A percentile compares a stretch with the other conserved stretches of the same genome.
Evolutionary conservation across 805 yeast genomes (phyloP).

Genomic region (Maudiozyma serrabonitensis): DNA sequence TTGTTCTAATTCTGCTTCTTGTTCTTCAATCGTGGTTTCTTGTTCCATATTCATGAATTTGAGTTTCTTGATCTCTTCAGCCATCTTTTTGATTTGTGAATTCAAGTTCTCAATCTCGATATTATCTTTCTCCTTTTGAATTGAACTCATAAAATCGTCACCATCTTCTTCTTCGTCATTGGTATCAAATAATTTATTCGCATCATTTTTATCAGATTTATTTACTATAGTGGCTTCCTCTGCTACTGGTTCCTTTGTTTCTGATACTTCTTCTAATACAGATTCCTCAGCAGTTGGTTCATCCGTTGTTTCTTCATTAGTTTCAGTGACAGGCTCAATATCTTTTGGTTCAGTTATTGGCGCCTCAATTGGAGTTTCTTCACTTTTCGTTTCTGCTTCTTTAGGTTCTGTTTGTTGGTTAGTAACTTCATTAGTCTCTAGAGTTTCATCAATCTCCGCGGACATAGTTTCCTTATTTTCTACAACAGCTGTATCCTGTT

Average conservation of each 20-base stretch:
- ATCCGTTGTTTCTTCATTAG: slow-evolving; percentile 2
- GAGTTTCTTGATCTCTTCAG: slow-evolving; percentile 27
- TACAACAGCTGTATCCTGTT: too few relatives aligned
- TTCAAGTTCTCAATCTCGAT: slow-evolving; percentile 30
- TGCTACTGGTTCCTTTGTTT: not conserved
- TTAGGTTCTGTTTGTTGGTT: slow-evolving; percentile 1
- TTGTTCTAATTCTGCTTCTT: slow-evolving; percentile 29
- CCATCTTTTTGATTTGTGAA: slow-evolving; percentile 30
- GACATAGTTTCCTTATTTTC: not conserved
- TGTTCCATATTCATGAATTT: slow-evolving; percentile 29
- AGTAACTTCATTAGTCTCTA: too few relatives aligned
- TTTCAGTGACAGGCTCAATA: not conserved
- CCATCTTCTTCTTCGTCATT: slow-evolving; percentile 9
- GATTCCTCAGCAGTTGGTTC: slow-evolving; percentile 1
- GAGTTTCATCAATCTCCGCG: not conserved
- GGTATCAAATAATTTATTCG: slow-evolving; percentile 8
- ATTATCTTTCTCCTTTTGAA: slow-evolving; percentile 29
- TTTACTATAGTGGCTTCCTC: slow-evolving; percentile 1
- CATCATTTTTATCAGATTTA: not conserved
- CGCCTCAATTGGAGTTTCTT: not conserved
- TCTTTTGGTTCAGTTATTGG: slow-evolving; percentile 1
- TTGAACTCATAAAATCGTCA: slow-evolving; percentile 24
- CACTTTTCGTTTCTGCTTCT: not conserved
- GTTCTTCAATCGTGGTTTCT: slow-evolving; percentile 27
- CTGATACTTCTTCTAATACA: slow-evolving; percentile 3